Base-by-base conservation (phyloP, 352 stramenopile species). In the Phytophthora tentaculata region DNA sequence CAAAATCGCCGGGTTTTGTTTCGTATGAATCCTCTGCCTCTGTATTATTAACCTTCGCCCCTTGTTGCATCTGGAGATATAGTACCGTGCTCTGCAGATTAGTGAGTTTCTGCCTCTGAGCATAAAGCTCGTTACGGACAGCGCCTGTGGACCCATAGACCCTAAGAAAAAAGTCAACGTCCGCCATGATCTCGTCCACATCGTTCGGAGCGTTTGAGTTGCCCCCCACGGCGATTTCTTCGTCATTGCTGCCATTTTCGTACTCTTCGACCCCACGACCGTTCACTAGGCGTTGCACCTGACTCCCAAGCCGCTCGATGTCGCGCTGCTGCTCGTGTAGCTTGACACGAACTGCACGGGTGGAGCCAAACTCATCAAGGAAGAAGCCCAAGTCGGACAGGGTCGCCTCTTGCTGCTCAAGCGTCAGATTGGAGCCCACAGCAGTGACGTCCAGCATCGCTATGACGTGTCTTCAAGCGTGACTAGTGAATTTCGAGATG, bases 311-410 rank as follows among this genome's bases (percentile, higher is more conserved):
- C 4, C 51, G 48, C 20, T 43, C 2, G 26, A 67, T 52, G 9
- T 67, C 64, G 32, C 32, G 48, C 39, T 60, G 29, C 43, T 71
- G 57, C 50, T 47, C 50, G 2, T 35, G 23, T 32, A 71, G 14
- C 23, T 67, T 71, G 56, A 16, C 22, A 28, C 64, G 50, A 4
- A 67, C 64, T 3, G 57, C 56, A 16, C 39, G 23, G 5, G 64
- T 71, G 49, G 64, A 71, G 45, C 56, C 57, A 20, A 62, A 71
- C 9, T 41, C 35, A 13, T 62, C 51, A 29, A 71, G 32, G 26
- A 71, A 71, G 50, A 57, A 71, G 1, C 5, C 28, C 20, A 71
- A 19, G 23, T 67, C 64, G 3, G 23, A 41, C 10, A 67, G 1
- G 2, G 49, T 67, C 19, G 39, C 49, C 1, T 64, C 55, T 17